Percentiles rank a stretch among this genome's conserved stretches.
phyloP scores from a whole-genome alignment of 169 alveolate genomes.

The Plasmodium berghei region DNA sequence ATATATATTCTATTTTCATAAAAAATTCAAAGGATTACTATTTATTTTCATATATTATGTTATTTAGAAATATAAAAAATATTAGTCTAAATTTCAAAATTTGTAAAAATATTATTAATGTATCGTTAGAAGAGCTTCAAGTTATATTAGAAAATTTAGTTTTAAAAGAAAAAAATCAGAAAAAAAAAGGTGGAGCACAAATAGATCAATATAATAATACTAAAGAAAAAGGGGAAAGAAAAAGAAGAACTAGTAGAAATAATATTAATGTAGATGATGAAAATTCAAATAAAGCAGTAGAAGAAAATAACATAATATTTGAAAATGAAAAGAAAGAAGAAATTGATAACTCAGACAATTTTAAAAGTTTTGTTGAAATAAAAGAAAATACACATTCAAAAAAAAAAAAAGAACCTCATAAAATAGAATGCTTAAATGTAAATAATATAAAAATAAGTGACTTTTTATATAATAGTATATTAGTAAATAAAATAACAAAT shows the following conservation, averaged over 20 bases:
- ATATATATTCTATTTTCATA: constrained; percentile 11
- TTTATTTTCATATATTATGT: constrained; percentile 26
- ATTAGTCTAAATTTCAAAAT: constrained; percentile 17
- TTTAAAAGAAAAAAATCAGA: background rate
- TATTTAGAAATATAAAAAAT: constrained; percentile 16
- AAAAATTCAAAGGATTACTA: constrained; percentile 51
- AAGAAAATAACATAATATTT: background rate
- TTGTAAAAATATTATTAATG: constrained; percentile 23
- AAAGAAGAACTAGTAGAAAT: background rate
- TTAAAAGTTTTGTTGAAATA: background rate
- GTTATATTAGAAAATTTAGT: constrained; percentile 13
- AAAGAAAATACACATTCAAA: background rate
- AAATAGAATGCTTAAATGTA: constrained; percentile 24
- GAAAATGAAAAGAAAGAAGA: constrained; percentile 1
- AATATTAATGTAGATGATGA: background rate
- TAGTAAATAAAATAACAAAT: constrained; percentile 6
- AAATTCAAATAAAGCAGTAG: background rate
- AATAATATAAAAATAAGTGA: constrained; percentile 48
- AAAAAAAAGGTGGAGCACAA: background rate
- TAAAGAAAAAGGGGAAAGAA: background rate
- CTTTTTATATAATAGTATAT: constrained; percentile 15
- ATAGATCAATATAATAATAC: background rate
- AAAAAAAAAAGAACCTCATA: constrained; percentile 23
- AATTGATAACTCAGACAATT: background rate
- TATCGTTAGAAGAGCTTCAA: constrained; percentile 40